Evolutionary conservation across 1,284 basidiomycete genomes (phyloP).

Genomic region (Boletellus deceptivus): DNA sequence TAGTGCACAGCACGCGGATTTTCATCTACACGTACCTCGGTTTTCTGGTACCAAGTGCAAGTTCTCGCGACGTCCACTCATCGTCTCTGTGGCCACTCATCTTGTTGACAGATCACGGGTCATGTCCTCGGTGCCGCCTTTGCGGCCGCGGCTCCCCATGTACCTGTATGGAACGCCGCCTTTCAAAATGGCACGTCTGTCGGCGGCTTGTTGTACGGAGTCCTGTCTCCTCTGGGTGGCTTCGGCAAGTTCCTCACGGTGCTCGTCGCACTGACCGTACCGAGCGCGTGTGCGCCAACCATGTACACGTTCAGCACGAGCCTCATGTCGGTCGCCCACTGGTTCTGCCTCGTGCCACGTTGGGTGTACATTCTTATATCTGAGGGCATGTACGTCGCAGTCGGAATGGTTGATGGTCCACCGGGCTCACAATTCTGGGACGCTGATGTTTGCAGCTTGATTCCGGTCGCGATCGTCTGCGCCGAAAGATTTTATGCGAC

Average conservation of each 20-base stretch:
- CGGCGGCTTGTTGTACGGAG: slow-evolving; percentile 56
- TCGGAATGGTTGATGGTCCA: background rate
- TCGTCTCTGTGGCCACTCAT: background rate
- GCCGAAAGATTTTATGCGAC: slow-evolving; percentile 57
- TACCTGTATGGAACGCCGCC: slow-evolving; percentile 57
- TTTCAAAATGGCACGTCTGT: slow-evolving; percentile 53
- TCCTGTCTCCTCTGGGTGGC: slow-evolving; percentile 48
- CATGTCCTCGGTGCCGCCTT: slow-evolving; percentile 67
- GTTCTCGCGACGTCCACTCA: slow-evolving; percentile 21
- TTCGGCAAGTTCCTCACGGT: slow-evolving; percentile 58
- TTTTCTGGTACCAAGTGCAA: slow-evolving; percentile 55
- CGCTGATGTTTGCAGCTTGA: slow-evolving; percentile 38
- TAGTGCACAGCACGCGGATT: slow-evolving; percentile 40
- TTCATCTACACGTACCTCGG: slow-evolving; percentile 69
- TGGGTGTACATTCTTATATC: slow-evolving; percentile 72
- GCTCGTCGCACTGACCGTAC: slow-evolving; percentile 46
- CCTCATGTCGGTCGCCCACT: slow-evolving; percentile 59
- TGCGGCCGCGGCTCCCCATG: slow-evolving; percentile 52
- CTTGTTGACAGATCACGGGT: slow-evolving; percentile 44
- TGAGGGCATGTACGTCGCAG: slow-evolving; percentile 57
- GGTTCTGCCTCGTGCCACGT: slow-evolving; percentile 59
- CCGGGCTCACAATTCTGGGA: too few relatives aligned
- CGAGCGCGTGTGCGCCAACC: slow-evolving; percentile 62
- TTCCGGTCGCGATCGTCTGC: slow-evolving; percentile 59
- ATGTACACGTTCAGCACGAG: slow-evolving; percentile 78